These are phyloP conservation scores for Nepenthes gracilis DNA, from an alignment of 148 eudicot genomes.

Conservation along the genomic window DNA sequence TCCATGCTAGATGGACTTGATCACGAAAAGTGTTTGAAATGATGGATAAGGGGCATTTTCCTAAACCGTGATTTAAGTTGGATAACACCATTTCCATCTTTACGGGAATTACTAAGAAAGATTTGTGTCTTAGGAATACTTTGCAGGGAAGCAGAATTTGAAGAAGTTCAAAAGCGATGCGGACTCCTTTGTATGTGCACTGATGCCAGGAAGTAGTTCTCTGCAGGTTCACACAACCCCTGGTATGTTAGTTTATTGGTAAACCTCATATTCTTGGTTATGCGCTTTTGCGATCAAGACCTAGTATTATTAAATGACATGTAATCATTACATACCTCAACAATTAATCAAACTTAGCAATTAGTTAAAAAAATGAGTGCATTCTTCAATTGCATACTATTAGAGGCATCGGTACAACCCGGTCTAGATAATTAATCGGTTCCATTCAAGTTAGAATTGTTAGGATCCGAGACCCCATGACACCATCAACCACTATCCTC, in stretches of 20 bases:
- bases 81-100: background rate
- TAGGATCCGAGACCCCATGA: too few species aligned
- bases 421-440: too few species aligned
- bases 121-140: constrained; percentile 40
- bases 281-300: background rate
- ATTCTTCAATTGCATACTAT: too few species aligned
- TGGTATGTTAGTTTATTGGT: constrained; percentile 23
- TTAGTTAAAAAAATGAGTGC: too few species aligned
- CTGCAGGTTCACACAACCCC: constrained; percentile 58
- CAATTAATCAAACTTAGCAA: too few species aligned
- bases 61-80: background rate
- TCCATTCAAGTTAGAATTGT: too few species aligned
- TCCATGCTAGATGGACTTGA: background rate
- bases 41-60: too few species aligned
- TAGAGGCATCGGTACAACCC: too few species aligned
- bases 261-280: background rate
- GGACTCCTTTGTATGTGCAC: constrained; percentile 66
- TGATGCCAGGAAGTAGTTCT: constrained; percentile 70
- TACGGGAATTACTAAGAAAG: background rate
- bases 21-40: background rate
- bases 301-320: background rate
- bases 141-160: constrained; percentile 43
- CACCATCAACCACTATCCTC: too few species aligned
- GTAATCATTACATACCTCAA: background rate
- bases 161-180: constrained; percentile 51